Evolutionary conservation across 495 filamentous ascomycete genomes (phyloP).

Genomic region (Echria macrotheca): DNA sequence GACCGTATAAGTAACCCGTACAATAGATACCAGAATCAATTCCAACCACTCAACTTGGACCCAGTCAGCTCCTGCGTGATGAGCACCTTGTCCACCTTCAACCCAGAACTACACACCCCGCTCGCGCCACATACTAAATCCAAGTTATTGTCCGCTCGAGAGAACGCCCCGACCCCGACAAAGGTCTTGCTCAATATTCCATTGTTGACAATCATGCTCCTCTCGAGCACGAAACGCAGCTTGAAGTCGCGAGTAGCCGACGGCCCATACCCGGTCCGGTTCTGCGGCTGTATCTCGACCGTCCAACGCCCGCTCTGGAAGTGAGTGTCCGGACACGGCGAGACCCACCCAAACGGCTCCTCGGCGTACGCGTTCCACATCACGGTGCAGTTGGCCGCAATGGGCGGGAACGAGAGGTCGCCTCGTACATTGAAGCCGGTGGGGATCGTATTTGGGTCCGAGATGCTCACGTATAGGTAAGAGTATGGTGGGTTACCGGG

Average conservation of each 20-base stretch:
- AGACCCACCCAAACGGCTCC: slow-evolving; percentile 7
- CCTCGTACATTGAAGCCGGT: background rate
- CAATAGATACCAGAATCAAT: too few relatives aligned
- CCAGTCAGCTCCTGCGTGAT: too few relatives aligned
- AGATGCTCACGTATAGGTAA: slow-evolving; percentile 8
- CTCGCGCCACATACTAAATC: slow-evolving; percentile 14
- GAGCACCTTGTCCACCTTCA: slow-evolving; percentile 16
- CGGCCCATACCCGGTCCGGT: background rate
- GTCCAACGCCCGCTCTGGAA: slow-evolving; percentile 12
- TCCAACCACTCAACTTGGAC: too few relatives aligned
- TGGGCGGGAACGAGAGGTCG: background rate
- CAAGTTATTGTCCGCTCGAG: slow-evolving; percentile 12
- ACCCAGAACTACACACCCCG: slow-evolving; percentile 15
- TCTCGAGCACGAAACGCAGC: slow-evolving; percentile 9
- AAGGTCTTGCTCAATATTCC: slow-evolving; percentile 5
- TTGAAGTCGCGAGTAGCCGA: slow-evolving; percentile 18
- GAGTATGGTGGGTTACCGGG: slow-evolving; percentile 1
- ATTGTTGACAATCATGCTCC: background rate
- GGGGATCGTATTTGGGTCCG: slow-evolving; percentile 3
- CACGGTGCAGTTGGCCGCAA: slow-evolving; percentile 6
- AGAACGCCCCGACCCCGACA: slow-evolving; percentile 9
- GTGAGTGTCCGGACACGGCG: slow-evolving; percentile 6
- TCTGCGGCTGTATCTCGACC: slow-evolving; percentile 10
- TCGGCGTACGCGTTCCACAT: slow-evolving; percentile 10
- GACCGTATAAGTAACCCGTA: too few relatives aligned